Evolutionary conservation across 192 early-diverging fungal species (phyloP), one percentile per base, ranked within the genome.

Genomic region (Coemansia sp.): DNA sequence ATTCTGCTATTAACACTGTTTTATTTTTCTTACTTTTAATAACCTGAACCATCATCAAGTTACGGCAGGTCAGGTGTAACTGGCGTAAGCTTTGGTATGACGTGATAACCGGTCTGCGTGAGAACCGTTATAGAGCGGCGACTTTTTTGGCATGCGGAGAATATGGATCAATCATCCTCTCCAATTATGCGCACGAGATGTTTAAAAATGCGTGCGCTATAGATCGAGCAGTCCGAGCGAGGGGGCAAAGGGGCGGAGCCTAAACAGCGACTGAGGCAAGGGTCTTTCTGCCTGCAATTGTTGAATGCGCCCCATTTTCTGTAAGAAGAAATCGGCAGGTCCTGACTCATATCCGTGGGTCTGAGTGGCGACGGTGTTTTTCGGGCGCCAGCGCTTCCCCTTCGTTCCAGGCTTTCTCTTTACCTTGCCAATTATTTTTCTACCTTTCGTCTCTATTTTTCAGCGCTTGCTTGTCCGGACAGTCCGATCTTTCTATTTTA

Each of bases 21-120:
- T 51, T 49, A 50, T 20, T 47, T 52, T 62, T 28, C 48, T 44
- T 62, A 28, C 60, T 36, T 51, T 37, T n/a, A 20, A 62, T 44
- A 15, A 25, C 49, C 20, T 19, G 4, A 21, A n/a, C 22, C 23
- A 19, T 15, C 19, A 48, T 48, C 40, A 4, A 9, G 40, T 44
- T 44, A 44, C 40, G 15, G 40, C 47, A 7, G 47, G 47, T 48
- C 47, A 48, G 47, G 47, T 20, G 47, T 48, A 48, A 48, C 47
- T 4, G 40, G 14, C 40, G 40, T n/a, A 15, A 44, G 14, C 40
- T 15, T 44, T 44, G 40, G 40, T 9, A 44, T 44, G 40, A 44
- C 14, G 40, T 15, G 40, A 15, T 44, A 44, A 44, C 15, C 47
- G 19, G 15, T n/a, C 19, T 19, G 19, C 47, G 19, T 19, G 47